These are phyloP conservation scores for Fusarium nurragi DNA, from an alignment of 2,329 filamentous ascomycete genomes.

Conservation along the genomic window DNA sequence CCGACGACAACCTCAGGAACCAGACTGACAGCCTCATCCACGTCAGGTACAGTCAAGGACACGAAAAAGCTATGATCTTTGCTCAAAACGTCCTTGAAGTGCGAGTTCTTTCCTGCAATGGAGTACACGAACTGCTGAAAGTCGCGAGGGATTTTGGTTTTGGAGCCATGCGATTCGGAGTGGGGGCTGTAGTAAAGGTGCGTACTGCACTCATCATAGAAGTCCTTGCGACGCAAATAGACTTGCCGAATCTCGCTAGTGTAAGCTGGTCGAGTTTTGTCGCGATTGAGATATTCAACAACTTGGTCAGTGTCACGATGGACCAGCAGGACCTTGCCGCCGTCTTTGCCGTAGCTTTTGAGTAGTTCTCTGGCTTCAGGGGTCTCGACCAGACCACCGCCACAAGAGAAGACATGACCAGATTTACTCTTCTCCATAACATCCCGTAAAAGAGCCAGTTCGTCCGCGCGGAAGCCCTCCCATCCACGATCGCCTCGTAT, in stretches of 20 bases:
- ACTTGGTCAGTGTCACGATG: constrained; percentile 89
- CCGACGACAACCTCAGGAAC: constrained; percentile 81
- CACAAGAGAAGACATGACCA: constrained; percentile 89
- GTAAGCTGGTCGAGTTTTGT: constrained; percentile 92
- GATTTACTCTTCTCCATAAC: constrained; percentile 78
- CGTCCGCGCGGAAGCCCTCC: constrained; percentile 86
- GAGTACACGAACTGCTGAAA: constrained; percentile 53
- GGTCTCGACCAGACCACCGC: constrained; percentile 91
- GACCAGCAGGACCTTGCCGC: constrained; percentile 86
- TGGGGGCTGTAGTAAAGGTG: constrained; percentile 89
- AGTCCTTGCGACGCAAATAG: constrained; percentile 87
- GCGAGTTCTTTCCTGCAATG: constrained; percentile 56
- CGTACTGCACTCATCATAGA: constrained; percentile 94
- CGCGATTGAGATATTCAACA: constrained; percentile 85
- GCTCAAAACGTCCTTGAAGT: constrained; percentile 50
- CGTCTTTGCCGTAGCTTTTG: constrained; percentile 74
- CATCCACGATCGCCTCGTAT: constrained; percentile 78
- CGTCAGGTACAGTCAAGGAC: constrained; percentile 82
- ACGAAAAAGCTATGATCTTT: constrained; percentile 90
- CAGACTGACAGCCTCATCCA: constrained; percentile 69
- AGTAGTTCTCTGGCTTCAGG: constrained; percentile 81
- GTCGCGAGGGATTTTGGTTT: constrained; percentile 47
- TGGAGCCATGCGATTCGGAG: constrained; percentile 44
- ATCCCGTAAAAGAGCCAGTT: constrained; percentile 77
- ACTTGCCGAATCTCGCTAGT: constrained; percentile 92